Conservation (phyloP, 768 basidiomycete genomes). For the Filobasidium floriforme region DNA sequence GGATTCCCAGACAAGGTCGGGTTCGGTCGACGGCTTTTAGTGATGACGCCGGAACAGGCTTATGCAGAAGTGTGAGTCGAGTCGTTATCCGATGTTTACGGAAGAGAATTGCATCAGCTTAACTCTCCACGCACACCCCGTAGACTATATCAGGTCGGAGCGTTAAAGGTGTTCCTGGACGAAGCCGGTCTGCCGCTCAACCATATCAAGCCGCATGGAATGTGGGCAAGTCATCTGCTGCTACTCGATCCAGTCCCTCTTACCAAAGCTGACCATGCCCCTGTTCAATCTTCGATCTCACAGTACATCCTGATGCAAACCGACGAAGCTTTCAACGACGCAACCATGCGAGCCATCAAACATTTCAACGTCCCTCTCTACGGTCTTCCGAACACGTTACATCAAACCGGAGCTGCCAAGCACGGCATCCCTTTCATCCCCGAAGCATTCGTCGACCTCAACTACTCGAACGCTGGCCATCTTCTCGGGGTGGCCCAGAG, state of each 20-base stretch:
- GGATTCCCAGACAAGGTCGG: conserved; percentile 60
- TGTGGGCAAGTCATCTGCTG: conserved; percentile 37
- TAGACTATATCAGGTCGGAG: too few relatives aligned
- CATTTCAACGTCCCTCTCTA: conserved; percentile 55
- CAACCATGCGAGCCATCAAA: conserved; percentile 53
- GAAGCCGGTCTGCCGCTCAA: too few relatives aligned
- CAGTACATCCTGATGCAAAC: conserved; percentile 58
- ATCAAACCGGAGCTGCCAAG: conserved; percentile 55
- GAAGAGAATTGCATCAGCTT: too few relatives aligned
- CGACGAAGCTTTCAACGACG: conserved; percentile 54
- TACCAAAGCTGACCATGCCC: neutral
- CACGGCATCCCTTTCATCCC: conserved; percentile 58
- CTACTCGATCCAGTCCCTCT: conserved; percentile 16
- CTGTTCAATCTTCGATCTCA: conserved; percentile 19
- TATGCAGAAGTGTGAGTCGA: too few relatives aligned
- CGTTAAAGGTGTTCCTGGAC: too few relatives aligned
- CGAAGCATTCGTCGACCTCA: conserved; percentile 53
- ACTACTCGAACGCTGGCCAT: conserved; percentile 50
- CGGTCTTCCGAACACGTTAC: conserved; percentile 59
- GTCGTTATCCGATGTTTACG: too few relatives aligned
- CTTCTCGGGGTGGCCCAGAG: conserved; percentile 31
- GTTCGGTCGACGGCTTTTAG: conserved; percentile 50
- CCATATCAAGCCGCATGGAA: too few relatives aligned
- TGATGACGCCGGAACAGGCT: too few relatives aligned
- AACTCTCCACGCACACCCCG: too few relatives aligned